phyloP scores from a whole-genome alignment of 768 basidiomycete species.

The Kwoniella sp. region DNA sequence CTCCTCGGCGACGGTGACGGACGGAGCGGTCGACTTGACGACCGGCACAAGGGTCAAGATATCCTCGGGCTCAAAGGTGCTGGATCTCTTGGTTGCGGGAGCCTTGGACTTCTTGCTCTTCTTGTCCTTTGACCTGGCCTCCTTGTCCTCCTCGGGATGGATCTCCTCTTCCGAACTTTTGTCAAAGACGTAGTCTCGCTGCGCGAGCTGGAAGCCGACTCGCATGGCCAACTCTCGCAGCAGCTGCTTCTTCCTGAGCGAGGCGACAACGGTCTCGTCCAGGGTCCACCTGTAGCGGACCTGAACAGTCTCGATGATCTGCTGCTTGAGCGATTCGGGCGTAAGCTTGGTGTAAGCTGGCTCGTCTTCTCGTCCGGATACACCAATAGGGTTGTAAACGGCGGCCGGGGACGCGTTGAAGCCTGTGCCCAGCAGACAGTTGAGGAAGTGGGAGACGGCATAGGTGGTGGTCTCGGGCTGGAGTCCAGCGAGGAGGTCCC shows the following conservation, averaged over 20 bases:
- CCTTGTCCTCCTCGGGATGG: constrained; percentile 17
- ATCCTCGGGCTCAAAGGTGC: constrained; percentile 51
- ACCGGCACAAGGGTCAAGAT: constrained; percentile 51
- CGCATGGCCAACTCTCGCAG: constrained; percentile 52
- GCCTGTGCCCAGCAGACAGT: constrained; percentile 52
- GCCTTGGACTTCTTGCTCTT: constrained; percentile 32
- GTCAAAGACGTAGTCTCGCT: constrained; percentile 50
- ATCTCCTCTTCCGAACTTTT: constrained; percentile 8
- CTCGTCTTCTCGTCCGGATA: constrained; percentile 27
- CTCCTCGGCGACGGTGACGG: constrained; percentile 51
- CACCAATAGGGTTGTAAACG: constrained; percentile 42
- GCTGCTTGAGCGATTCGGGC: constrained; percentile 44
- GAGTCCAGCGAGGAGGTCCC: constrained; percentile 44
- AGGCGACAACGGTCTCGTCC: constrained; percentile 35
- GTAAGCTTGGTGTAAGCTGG: constrained; percentile 50
- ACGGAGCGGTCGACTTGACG: constrained; percentile 50
- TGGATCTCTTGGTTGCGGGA: constrained; percentile 14
- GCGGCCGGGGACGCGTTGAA: constrained; percentile 46
- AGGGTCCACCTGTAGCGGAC: constrained; percentile 51
- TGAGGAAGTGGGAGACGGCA: constrained; percentile 53
- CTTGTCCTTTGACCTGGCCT: constrained; percentile 31
- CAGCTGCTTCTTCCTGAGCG: constrained; percentile 48
- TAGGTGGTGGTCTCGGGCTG: constrained; percentile 44
- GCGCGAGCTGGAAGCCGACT: constrained; percentile 51
- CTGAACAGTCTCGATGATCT: constrained; percentile 47